These are phyloP conservation scores for Penicillium subrubescens DNA, from an alignment of 495 filamentous ascomycete genomes.

Conservation along the genomic window DNA sequence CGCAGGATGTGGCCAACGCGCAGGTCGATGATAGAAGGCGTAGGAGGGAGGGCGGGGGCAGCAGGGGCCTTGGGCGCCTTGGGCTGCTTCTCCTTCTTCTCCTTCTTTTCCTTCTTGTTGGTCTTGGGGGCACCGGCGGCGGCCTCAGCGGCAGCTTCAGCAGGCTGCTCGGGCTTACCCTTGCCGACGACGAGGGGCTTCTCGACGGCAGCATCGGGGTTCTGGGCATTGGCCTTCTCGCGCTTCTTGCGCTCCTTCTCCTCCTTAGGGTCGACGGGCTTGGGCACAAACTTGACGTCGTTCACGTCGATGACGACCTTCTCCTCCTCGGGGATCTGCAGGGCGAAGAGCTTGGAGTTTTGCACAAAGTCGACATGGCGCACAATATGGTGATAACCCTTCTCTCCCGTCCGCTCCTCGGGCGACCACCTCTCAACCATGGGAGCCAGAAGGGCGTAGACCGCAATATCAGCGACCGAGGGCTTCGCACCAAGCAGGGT, in stretches of 20 bases:
- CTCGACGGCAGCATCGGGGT: conserved; percentile 41
- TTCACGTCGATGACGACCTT: conserved; percentile 79
- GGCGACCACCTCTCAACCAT: conserved; percentile 76
- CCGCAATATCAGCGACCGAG: conserved; percentile 83
- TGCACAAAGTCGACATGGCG: conserved; percentile 94
- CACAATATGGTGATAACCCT: conserved; percentile 88
- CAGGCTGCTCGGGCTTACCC: conserved; percentile 52
- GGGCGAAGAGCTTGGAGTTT: conserved; percentile 75
- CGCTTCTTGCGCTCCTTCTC: conserved; percentile 90
- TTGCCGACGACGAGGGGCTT: conserved; percentile 43
- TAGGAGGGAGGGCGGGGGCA: conserved; percentile 67
- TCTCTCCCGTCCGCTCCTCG: conserved; percentile 88
- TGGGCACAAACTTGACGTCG: conserved; percentile 79
- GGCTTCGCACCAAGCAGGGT: conserved; percentile 90
- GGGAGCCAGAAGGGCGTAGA: conserved; percentile 81
- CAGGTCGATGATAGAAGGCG: conserved; percentile 87
- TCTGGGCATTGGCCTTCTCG: conserved; percentile 69
- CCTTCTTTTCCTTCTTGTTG: conserved; percentile 70
- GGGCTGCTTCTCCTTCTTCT: conserved; percentile 78
- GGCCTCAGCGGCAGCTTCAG: conserved; percentile 22
- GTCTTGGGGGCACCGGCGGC: conserved; percentile 41
- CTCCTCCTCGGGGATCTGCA: conserved; percentile 70
- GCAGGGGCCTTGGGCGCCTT: conserved; percentile 67
- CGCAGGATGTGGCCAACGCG: conserved; percentile 96
- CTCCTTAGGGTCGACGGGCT: conserved; percentile 78